A percentile compares a stretch with the other conserved stretches of the same genome.
Evolutionary conservation across 257 asterid species (phyloP).

Genomic region (Vinca minor): DNA sequence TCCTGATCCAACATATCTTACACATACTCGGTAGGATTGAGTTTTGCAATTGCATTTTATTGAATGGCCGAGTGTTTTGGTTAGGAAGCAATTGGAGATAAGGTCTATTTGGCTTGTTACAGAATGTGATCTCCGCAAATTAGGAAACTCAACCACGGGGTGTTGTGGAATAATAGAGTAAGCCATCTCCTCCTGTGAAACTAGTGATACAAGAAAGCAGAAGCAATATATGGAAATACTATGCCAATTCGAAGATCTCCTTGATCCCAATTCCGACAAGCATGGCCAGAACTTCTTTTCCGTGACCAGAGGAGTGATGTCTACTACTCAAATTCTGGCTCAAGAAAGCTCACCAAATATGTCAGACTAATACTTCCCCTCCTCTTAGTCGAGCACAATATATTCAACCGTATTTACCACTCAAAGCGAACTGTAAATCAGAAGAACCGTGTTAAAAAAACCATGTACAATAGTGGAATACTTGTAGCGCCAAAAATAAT

Average conservation of each 20-base stretch:
- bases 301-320: background rate
- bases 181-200: constrained; percentile 30
- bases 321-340: background rate
- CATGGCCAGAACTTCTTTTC: background rate
- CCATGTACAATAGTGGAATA: background rate
- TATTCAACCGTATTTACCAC: constrained; percentile 4
- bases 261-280: constrained; percentile 9
- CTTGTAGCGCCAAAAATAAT: background rate
- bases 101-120: constrained; percentile 28
- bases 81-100: constrained; percentile 15
- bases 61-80: constrained; percentile 20
- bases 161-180: constrained; percentile 31
- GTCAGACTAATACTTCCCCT: background rate
- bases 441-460: background rate
- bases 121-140: constrained; percentile 22
- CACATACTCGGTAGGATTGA: constrained; percentile 19
- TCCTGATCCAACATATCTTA: constrained; percentile 21
- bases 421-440: background rate
- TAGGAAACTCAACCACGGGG: constrained; percentile 30
- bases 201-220: background rate
- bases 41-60: constrained; percentile 17
- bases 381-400: background rate
- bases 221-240: constrained; percentile 1
- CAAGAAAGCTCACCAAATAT: background rate
- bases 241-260: constrained; percentile 3